Evolutionary conservation across 208 protist species (phyloP).

Genomic region (Strigomonas galati): DNA sequence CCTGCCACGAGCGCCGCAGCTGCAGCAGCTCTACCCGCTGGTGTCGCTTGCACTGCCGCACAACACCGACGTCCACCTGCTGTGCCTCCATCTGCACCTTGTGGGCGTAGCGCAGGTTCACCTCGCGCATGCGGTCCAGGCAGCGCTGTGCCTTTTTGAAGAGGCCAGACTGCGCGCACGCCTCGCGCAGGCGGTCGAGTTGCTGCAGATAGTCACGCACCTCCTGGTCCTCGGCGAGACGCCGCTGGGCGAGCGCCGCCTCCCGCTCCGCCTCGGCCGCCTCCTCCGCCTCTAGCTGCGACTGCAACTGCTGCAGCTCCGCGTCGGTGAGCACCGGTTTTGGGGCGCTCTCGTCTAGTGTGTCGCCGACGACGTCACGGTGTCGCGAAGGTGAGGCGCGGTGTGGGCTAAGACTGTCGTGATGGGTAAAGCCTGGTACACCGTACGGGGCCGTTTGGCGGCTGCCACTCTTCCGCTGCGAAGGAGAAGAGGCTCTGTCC

Average conservation of each 20-base stretch:
- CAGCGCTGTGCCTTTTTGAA: slow-evolving; percentile 28
- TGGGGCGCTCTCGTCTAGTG: no score
- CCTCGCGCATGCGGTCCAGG: slow-evolving; percentile 37
- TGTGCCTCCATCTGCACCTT: slow-evolving; percentile 22
- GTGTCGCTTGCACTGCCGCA: neutral
- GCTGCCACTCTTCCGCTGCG: no score
- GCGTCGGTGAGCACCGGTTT: no score
- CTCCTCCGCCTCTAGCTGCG: slow-evolving; percentile 11
- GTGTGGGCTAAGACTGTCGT: no score
- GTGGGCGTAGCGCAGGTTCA: slow-evolving; percentile 33
- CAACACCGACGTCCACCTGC: neutral
- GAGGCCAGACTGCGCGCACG: slow-evolving; percentile 27
- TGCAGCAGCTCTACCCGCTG: neutral
- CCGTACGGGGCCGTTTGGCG: no score
- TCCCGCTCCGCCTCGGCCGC: neutral
- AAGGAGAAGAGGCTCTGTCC: no score
- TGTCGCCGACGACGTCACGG: no score
- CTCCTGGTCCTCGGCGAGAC: neutral
- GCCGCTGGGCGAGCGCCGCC: neutral
- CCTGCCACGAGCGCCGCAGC: neutral
- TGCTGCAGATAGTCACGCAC: slow-evolving; percentile 24
- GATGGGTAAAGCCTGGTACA: no score
- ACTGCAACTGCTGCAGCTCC: no score
- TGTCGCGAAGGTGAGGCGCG: no score
- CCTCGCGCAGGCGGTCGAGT: slow-evolving; percentile 25